Conservation (phyloP, 192 early-diverging fungal genomes). For the Backusella luteola region DNA sequence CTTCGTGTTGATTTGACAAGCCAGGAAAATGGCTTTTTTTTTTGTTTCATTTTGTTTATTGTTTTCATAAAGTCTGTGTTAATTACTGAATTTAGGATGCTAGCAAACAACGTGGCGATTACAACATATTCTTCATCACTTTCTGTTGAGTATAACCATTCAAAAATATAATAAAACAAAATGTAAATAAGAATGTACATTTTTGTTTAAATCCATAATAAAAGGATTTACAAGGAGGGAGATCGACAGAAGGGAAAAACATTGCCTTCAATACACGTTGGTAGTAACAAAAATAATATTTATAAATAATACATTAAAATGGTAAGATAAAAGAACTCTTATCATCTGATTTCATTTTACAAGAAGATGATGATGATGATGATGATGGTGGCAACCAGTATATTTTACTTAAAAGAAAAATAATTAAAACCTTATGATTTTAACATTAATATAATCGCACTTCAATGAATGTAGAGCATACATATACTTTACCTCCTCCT, state of each 20-base stretch:
- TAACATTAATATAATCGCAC: not conserved
- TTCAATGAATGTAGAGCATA: too few relatives aligned
- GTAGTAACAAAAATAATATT: not conserved
- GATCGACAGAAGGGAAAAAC: not conserved
- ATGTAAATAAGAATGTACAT: conserved; percentile 1
- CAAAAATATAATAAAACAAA: not conserved
- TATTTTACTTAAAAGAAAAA: too few relatives aligned
- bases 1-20: not conserved
- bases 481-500: too few relatives aligned
- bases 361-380: not conserved
- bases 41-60: not conserved
- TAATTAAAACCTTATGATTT: not conserved
- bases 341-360: not conserved
- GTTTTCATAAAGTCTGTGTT: not conserved
- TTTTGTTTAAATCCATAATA: not conserved
- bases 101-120: not conserved
- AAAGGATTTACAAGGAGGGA: not conserved
- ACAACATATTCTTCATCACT: not conserved
- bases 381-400: too few relatives aligned
- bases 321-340: not conserved
- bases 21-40: not conserved
- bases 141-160: not conserved
- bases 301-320: too few relatives aligned
- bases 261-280: not conserved
- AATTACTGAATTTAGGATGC: not conserved